Conservation (phyloP, 257 asterid genomes). For the Gynochthodes officinalis region DNA sequence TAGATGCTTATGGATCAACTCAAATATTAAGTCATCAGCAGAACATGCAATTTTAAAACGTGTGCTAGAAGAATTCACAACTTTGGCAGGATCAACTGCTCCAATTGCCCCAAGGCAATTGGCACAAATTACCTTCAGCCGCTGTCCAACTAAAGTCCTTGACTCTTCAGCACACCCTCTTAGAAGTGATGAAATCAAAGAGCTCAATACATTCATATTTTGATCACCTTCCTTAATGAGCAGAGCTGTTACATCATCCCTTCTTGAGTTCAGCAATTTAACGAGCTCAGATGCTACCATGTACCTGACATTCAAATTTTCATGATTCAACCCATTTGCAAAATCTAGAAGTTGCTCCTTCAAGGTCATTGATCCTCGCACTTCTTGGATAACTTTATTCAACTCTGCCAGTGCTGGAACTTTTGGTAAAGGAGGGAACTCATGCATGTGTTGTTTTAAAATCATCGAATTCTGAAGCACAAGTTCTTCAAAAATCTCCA, state of each 20-base stretch:
- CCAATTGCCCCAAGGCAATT: conserved; percentile 97
- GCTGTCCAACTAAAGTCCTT: conserved; percentile 82
- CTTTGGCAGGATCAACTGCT: conserved; percentile 96
- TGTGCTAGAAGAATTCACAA: conserved; percentile 59
- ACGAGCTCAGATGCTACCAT: conserved; percentile 94
- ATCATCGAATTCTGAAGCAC: conserved; percentile 69
- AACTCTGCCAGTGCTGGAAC: conserved; percentile 79
- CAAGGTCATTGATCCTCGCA: conserved; percentile 67
- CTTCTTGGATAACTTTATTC: conserved; percentile 82
- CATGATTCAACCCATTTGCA: conserved; percentile 86
- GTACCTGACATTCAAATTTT: conserved; percentile 88
- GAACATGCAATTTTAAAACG: conserved; percentile 96
- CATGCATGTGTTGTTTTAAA: conserved; percentile 72
- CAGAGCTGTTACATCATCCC: conserved; percentile 66
- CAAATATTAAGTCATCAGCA: conserved; percentile 92
- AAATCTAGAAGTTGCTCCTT: conserved; percentile 80
- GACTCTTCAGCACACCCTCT: conserved; percentile 99
- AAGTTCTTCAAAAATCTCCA: conserved; percentile 88
- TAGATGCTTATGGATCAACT: conserved; percentile 89
- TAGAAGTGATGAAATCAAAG: conserved; percentile 77
- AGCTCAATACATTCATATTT: conserved; percentile 73
- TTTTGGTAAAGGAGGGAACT: conserved; percentile 87
- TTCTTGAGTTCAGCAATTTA: conserved; percentile 67
- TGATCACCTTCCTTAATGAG: conserved; percentile 67
- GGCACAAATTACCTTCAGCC: conserved; percentile 83